Evolutionary conservation across 306 rosid species (phyloP), one percentile per base, ranked within the genome.

Genomic region (Senna siamea): DNA sequence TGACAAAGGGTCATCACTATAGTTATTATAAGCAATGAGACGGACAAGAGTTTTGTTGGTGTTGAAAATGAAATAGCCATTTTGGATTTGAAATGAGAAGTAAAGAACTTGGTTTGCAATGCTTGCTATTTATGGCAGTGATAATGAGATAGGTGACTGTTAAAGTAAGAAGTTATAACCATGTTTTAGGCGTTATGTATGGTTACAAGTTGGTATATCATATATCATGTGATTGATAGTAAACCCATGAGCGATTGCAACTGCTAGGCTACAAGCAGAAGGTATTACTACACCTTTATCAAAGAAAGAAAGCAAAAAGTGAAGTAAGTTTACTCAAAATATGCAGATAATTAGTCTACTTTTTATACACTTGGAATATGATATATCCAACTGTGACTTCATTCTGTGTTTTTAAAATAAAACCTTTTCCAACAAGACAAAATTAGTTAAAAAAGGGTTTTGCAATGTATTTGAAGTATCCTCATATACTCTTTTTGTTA

Each of bases 401-500:
- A n/a, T n/a, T n/a, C n/a, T n/a, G n/a, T n/a, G n/a, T n/a, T n/a
- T n/a, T 38, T 14, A 32, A 57, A 51, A 4, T 30, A 34, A 62
- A 68, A 41, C 40, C 59, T n/a, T 50, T 59, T 35, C 1, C 59
- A 43, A 55, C 8, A 57, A 19, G 9, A 56, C 2, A 46, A 22
- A 63, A 65, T 43, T 22, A 72, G 62, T 38, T 47, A 75, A 69
- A 43, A 81, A 76, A 41, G 20, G 66, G 63, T 48, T 37, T 65
- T 26, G 64, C 35, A 7, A 52, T 22, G 63, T 28, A 66, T 13
- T 28, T 54, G 75, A 63, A 58, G 11, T 55, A 38, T 1, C 3
- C 35, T 82, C 73, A 86, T 70, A 63, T 75, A 53, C 50, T 80
- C 74, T 83, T 82, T 73, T 78, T 73, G 73, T 78, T 62, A 58